Evolutionary conservation across 352 stramenopile species (phyloP).

Genomic region (Blastocystis hominis): DNA sequence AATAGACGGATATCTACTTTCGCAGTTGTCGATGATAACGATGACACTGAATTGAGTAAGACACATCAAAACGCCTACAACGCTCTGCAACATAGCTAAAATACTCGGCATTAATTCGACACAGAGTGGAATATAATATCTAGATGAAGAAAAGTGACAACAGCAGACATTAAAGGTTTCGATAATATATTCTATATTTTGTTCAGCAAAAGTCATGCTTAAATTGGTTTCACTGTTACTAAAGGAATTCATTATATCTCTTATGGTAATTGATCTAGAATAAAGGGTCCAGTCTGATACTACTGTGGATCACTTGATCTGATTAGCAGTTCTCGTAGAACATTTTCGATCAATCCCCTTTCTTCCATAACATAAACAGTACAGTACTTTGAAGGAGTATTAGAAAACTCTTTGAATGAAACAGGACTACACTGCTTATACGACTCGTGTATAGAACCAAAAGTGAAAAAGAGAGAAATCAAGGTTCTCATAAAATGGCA

Average conservation of each 20-base stretch:
- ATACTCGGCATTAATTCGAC: background rate
- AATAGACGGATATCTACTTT: background rate
- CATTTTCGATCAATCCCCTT: background rate
- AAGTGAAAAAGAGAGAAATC: no score
- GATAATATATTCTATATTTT: background rate
- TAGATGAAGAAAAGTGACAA: background rate
- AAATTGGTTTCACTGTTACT: background rate
- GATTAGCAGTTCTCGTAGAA: background rate
- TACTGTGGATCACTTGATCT: background rate
- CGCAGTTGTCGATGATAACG: no score
- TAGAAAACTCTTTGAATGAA: no score
- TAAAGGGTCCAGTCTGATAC: background rate
- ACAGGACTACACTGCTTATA: no score
- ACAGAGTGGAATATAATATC: background rate
- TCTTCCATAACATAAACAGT: background rate
- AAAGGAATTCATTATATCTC: background rate
- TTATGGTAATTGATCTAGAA: background rate
- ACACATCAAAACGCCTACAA: no score
- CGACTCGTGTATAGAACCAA: no score
- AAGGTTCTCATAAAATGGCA: no score
- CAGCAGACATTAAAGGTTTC: background rate
- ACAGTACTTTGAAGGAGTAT: no score
- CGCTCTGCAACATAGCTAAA: background rate
- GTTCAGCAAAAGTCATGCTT: no score
- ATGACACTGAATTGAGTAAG: no score